Percentiles rank a stretch among this genome's conserved stretches.
phyloP scores from a whole-genome alignment of 2,329 filamentous ascomycete genomes.

The Ascochyta rabiei region DNA sequence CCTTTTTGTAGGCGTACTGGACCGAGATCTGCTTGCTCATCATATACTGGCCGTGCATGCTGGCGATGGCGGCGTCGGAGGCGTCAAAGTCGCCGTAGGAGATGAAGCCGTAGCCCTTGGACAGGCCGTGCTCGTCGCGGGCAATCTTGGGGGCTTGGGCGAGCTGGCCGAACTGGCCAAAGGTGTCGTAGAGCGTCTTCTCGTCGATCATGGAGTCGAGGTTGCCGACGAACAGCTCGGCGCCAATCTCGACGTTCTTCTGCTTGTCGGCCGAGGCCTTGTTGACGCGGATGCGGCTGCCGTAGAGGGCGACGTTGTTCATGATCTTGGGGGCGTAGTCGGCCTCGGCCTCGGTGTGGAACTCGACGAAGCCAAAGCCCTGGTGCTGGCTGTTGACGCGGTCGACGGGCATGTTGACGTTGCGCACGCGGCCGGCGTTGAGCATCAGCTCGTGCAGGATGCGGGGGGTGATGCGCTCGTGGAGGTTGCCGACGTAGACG shows the following conservation, averaged over 20 bases:
- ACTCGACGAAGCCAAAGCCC: constrained; percentile 98
- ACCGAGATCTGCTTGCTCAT: constrained; percentile 97
- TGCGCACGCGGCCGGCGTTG: constrained; percentile 94
- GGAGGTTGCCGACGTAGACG: constrained; percentile 97
- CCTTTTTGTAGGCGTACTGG: constrained; percentile 99
- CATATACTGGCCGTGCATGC: constrained; percentile 95
- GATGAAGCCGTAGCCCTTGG: constrained; percentile 96
- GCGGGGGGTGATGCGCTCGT: constrained; percentile 90
- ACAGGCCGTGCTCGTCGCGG: constrained; percentile 83
- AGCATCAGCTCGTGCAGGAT: constrained; percentile 98
- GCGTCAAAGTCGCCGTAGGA: constrained; percentile 93
- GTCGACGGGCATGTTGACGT: constrained; percentile 97
- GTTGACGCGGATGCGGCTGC: constrained; percentile 95
- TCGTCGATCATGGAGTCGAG: constrained; percentile 94
- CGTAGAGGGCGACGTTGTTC: constrained; percentile 92
- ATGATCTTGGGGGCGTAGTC: constrained; percentile 96
- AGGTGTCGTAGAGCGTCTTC: constrained; percentile 93
- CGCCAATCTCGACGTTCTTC: constrained; percentile 89
- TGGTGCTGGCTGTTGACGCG: constrained; percentile 96
- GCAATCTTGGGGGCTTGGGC: constrained; percentile 84
- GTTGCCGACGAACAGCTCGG: constrained; percentile 96
- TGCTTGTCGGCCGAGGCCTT: constrained; percentile 94
- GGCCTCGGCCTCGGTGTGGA: constrained; percentile 91
- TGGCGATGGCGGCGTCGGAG: constrained; percentile 86
- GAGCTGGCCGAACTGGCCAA: constrained; percentile 87